These are phyloP conservation scores for Hyaloscypha hepaticicola DNA, from an alignment of 495 filamentous ascomycete species.

Conservation along the genomic window DNA sequence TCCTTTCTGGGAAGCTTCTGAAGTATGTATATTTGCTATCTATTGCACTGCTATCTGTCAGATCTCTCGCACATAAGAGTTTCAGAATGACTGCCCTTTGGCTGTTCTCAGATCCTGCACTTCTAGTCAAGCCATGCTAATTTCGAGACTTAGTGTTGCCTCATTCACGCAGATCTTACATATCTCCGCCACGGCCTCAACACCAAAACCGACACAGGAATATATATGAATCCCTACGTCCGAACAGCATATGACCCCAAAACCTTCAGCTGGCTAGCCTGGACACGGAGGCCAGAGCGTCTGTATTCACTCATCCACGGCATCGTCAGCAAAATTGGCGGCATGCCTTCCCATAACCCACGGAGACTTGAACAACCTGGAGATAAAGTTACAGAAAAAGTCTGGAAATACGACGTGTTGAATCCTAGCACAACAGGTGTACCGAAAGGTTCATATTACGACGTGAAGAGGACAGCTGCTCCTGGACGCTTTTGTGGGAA, in stretches of 20 bases:
- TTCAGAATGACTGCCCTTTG: no score
- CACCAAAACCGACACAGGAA: background rate
- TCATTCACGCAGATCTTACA: background rate
- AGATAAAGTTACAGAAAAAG: background rate
- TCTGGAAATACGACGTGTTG: background rate
- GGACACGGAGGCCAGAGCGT: background rate
- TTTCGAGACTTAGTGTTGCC: background rate
- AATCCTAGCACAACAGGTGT: background rate
- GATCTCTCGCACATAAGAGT: no score
- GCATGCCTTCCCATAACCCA: background rate
- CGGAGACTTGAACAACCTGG: background rate
- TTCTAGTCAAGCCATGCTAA: no score
- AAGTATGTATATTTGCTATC: background rate
- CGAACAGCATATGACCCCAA: background rate
- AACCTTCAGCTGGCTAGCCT: background rate
- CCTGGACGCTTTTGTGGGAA: background rate
- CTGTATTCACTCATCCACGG: background rate
- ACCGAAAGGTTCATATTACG: background rate
- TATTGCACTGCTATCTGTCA: background rate
- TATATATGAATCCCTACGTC: background rate
- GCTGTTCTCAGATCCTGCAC: no score
- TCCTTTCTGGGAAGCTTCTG: slow-evolving; percentile 67
- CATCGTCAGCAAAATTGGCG: background rate
- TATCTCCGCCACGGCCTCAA: background rate
- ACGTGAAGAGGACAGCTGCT: background rate